phyloP scores from a whole-genome alignment of 306 rosid genomes.

The Cicer cuneatum region DNA sequence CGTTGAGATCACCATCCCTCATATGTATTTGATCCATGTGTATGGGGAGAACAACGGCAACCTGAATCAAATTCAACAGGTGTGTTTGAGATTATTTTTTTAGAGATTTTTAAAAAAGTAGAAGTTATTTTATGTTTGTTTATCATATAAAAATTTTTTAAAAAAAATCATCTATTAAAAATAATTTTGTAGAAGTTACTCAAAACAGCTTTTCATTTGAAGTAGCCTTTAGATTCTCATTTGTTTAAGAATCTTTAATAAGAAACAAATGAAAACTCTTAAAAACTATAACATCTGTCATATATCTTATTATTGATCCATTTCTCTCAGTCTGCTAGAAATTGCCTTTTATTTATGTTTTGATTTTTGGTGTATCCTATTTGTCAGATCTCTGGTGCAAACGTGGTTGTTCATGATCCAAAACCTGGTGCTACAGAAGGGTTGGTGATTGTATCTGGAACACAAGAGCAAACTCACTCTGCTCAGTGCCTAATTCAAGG shows the following conservation, averaged over 20 bases:
- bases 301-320: slow-evolving; percentile 3
- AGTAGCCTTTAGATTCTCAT: too few relatives aligned
- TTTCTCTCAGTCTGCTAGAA: slow-evolving; percentile 14
- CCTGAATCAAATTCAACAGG: slow-evolving; percentile 78
- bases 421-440: slow-evolving; percentile 69
- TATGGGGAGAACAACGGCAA: slow-evolving; percentile 72
- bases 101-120: too few relatives aligned
- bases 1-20: slow-evolving; percentile 74
- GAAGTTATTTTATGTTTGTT: too few relatives aligned
- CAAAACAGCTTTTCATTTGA: too few relatives aligned
- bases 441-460: slow-evolving; percentile 61
- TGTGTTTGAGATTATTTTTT: slow-evolving; percentile 33
- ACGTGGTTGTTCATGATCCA: slow-evolving; percentile 64
- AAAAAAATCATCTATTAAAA: too few relatives aligned
- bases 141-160: too few relatives aligned
- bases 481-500: slow-evolving; percentile 90
- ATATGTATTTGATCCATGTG: slow-evolving; percentile 58
- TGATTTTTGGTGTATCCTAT: slow-evolving; percentile 30
- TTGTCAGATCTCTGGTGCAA: slow-evolving; percentile 77
- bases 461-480: slow-evolving; percentile 62
- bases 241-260: too few relatives aligned
- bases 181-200: too few relatives aligned
- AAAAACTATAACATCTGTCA: too few relatives aligned
- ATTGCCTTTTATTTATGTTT: not conserved
- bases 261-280: too few relatives aligned